These are phyloP conservation scores for Xylaria sp. DNA, from an alignment of 2,329 filamentous ascomycete genomes.

Conservation along the genomic window DNA sequence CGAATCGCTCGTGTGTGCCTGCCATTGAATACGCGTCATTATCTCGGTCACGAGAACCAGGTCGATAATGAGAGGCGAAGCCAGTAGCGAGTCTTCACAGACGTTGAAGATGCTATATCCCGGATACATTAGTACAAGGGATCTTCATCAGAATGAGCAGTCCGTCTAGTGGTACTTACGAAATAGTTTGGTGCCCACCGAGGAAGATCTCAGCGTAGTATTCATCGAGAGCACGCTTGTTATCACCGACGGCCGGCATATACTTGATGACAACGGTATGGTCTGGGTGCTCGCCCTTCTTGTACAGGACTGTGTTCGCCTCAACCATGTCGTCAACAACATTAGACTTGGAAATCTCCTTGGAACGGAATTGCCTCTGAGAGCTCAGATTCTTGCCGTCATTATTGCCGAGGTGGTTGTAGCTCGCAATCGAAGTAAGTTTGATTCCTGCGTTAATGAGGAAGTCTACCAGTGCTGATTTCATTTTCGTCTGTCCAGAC, in stretches of 20 bases:
- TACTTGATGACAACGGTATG: constrained; percentile 99
- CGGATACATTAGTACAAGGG: constrained; percentile 2
- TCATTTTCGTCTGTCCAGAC: constrained; percentile 99
- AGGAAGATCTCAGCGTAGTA: constrained; percentile 99
- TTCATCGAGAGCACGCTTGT: constrained; percentile 98
- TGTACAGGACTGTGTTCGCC: constrained; percentile 91
- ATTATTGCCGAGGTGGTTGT: constrained; percentile 99
- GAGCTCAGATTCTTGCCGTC: constrained; percentile 99
- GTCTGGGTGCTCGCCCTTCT: constrained; percentile 92
- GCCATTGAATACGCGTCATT: constrained; percentile 99
- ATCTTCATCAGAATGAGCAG: background rate
- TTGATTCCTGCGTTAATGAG: constrained; percentile 99
- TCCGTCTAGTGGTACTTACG: constrained; percentile 57
- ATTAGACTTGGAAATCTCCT: constrained; percentile 99
- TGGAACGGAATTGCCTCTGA: constrained; percentile 98
- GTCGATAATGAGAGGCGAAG: constrained; percentile 96
- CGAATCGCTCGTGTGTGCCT: constrained; percentile 65
- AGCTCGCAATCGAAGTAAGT: constrained; percentile 96
- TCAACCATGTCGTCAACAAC: constrained; percentile 99
- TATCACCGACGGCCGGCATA: constrained; percentile 98
- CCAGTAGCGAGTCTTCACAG: constrained; percentile 96
- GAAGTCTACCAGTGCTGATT: constrained; percentile 98
- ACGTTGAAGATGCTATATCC: constrained; percentile 89
- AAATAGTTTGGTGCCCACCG: constrained; percentile 97
- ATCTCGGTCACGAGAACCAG: constrained; percentile 92